Conservation (phyloP, 495 filamentous ascomycete genomes). For the Penicillium herquei region DNA sequence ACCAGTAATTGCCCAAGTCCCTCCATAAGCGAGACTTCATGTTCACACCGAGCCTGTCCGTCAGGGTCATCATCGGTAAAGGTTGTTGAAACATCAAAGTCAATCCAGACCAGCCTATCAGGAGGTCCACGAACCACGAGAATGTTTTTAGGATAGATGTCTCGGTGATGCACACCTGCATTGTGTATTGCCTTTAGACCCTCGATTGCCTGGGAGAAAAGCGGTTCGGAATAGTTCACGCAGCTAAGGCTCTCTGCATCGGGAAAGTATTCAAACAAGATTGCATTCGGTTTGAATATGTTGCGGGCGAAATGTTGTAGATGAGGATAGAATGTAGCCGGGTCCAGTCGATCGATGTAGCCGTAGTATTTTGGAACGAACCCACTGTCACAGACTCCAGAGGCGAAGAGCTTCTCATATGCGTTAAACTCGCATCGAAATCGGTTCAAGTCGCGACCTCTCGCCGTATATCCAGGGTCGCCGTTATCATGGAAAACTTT, state of each 20-base stretch:
- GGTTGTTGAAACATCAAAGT: conserved; percentile 25
- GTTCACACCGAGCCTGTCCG: conserved; percentile 2
- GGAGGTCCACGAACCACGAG: conserved; percentile 14
- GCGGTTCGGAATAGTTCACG: conserved; percentile 21
- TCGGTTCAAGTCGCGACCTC: conserved; percentile 20
- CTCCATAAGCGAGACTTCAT: conserved; percentile 12
- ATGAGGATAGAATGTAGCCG: conserved; percentile 12
- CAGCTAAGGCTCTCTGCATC: conserved; percentile 18
- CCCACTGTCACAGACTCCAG: conserved; percentile 13
- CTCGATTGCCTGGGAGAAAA: conserved; percentile 15
- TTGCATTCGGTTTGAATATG: conserved; percentile 6
- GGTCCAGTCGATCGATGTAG: conserved; percentile 16
- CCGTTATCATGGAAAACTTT: conserved; percentile 13
- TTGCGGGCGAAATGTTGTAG: conserved; percentile 12
- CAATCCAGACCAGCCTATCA: conserved; percentile 20
- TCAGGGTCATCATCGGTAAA: conserved; percentile 15
- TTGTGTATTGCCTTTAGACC: conserved; percentile 4
- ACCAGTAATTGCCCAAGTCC: neutral
- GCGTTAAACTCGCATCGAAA: conserved; percentile 22
- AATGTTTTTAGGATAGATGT: conserved; percentile 20
- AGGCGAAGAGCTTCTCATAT: conserved; percentile 14
- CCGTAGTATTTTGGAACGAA: conserved; percentile 17
- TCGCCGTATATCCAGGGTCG: conserved; percentile 7
- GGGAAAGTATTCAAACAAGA: conserved; percentile 19
- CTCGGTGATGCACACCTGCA: conserved; percentile 14